Base-by-base conservation (phyloP, 148 eudicot species). In the Camellia lanceoleosa region DNA sequence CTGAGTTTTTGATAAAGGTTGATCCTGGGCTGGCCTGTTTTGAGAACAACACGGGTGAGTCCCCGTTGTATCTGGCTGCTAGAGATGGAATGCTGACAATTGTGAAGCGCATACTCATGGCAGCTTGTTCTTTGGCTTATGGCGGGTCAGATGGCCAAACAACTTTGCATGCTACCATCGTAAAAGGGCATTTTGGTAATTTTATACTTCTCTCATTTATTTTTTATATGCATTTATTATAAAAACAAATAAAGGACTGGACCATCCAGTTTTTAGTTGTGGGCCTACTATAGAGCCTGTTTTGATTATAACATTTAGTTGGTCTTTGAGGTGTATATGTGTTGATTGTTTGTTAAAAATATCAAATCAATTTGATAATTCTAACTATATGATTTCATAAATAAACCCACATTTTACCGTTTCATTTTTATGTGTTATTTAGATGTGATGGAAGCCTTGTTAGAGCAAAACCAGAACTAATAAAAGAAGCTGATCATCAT, bases 61-160 rank as follows among this genome's bases (percentile, higher is more conserved):
- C 72, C 0, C 52, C 72, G 0, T 16, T 68, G 72, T 68, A 43
- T 43, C 20, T 16, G 16, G 72, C 52, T 43, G 72, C 72, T 43
- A 68, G 72, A 43, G 72, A 43, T 68, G 72, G 72, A 68, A 68
- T 68, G 72, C 72, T 68, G 19, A 8, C 41, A 43, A 68, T 68
- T 68, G 72, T 68, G 51, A 68, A 15, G 18, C 1, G 11, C 47
- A 16, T 68, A 15, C 4, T 68, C 47, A 68, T 68, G 72, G n/a
- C 16, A 68, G 51, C 72, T 16, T 47, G 47, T 8, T 68, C 52
- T 44, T 43, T 20, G 0, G 72, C 72, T 43, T 19, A 68, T 4
- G 11, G 72, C 42, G 47, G 72, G n/a, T 68, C 2, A 12, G 52
- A 68, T 3, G 72, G 72, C 51, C 72, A 68, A 68, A 68, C 72